A percentile compares a stretch with the other conserved stretches of the same genome.
phyloP scores from a whole-genome alignment of 768 basidiomycete species.

The Amanita rubescens region DNA sequence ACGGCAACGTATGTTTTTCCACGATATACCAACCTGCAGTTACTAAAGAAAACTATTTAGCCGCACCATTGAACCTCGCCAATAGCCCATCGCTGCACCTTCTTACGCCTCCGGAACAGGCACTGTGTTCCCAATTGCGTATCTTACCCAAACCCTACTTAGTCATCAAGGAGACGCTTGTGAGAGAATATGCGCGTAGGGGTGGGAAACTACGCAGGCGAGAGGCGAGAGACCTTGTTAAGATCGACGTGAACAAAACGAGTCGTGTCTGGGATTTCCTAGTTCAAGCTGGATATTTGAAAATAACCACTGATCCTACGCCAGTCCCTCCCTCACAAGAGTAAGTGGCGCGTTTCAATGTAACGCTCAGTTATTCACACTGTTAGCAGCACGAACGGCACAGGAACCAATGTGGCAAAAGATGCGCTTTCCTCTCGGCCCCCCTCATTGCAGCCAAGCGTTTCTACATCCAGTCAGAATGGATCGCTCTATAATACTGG shows the following conservation, averaged over 20 bases:
- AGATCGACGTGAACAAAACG: slow-evolving; percentile 91
- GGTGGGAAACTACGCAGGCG: slow-evolving; percentile 83
- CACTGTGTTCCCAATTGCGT: slow-evolving; percentile 80
- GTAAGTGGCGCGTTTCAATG: not conserved
- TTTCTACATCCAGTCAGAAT: slow-evolving; percentile 27
- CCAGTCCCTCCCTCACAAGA: not conserved
- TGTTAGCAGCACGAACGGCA: not conserved
- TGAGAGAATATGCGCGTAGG: slow-evolving; percentile 87
- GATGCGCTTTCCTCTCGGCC: not conserved
- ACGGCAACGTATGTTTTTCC: slow-evolving; percentile 32
- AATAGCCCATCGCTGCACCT: slow-evolving; percentile 87
- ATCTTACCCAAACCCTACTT: slow-evolving; percentile 95
- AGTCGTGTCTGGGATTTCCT: slow-evolving; percentile 91
- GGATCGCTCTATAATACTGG: slow-evolving; percentile 30
- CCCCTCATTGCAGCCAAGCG: slow-evolving; percentile 5
- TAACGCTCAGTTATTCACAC: not conserved
- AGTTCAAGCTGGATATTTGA: slow-evolving; percentile 76
- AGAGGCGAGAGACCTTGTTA: slow-evolving; percentile 85
- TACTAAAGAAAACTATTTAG: slow-evolving; percentile 18
- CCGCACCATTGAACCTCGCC: slow-evolving; percentile 77
- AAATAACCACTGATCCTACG: slow-evolving; percentile 47
- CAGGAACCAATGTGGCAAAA: not conserved
- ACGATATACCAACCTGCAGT: not conserved
- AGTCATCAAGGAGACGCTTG: slow-evolving; percentile 89
- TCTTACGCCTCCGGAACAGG: slow-evolving; percentile 81